A percentile compares a stretch with the other conserved stretches of the same genome.
Evolutionary conservation across 139 green algal genomes (phyloP).

Genomic region (Zygnema cylindricum): DNA sequence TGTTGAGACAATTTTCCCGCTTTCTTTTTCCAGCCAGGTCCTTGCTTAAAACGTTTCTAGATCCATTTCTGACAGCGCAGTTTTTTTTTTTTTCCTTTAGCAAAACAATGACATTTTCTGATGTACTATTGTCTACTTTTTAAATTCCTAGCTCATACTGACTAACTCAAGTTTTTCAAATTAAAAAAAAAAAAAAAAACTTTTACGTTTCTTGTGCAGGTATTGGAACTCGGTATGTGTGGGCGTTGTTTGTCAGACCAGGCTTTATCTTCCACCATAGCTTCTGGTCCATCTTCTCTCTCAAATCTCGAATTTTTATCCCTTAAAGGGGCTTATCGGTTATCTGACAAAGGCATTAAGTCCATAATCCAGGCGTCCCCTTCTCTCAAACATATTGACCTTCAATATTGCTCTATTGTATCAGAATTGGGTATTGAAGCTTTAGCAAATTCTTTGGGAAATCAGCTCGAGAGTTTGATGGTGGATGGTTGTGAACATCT

Average conservation of each 20-base stretch:
- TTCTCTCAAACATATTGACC: background rate
- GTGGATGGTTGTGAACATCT: constrained; percentile 22
- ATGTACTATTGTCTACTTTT: no score
- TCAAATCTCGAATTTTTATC: background rate
- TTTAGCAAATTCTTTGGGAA: background rate
- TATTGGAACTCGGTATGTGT: constrained; percentile 31
- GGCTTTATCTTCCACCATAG: constrained; percentile 26
- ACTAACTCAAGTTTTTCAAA: no score
- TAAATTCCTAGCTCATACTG: no score
- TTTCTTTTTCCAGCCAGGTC: no score
- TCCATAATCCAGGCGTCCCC: background rate
- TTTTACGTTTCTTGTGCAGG: no score
- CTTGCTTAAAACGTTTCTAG: no score
- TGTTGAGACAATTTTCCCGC: no score
- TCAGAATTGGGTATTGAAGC: background rate
- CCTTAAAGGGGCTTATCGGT: background rate
- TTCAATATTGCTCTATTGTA: constrained; percentile 14
- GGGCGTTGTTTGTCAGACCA: constrained; percentile 32
- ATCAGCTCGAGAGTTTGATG: constrained; percentile 5
- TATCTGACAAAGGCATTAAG: background rate
- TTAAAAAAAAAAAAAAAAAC: no score
- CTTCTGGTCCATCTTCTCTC: background rate
- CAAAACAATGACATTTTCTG: no score
- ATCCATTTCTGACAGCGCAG: no score
- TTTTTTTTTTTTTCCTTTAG: no score